Evolutionary conservation across 2,329 filamentous ascomycete species (phyloP), one percentile per base, ranked within the genome.

Genomic region (Pseudogymnoascus sp.): DNA sequence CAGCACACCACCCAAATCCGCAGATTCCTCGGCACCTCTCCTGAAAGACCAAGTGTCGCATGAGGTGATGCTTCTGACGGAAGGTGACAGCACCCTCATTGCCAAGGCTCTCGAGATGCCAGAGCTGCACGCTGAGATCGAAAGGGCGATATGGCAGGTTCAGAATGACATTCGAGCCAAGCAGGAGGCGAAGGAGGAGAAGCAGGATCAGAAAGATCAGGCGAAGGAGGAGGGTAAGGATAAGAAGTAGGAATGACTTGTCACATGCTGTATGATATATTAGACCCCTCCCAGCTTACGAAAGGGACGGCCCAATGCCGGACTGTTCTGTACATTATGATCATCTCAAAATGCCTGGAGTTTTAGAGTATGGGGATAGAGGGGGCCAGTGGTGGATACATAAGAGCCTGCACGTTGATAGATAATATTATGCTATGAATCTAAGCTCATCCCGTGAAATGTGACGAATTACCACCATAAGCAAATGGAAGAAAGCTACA

Each of bases 121-220:
- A 0, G 86, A 88, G 62, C 78, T 93, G 27, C 84, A 86, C 61
- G 77, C 87, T 13, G 89, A 92, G 72, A 79, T 92, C 0, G 88
- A 92, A 70, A 78, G 89, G 45, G 89, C 89, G 4, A 85, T 91
- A 63, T 86, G 86, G 79, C 89, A 93, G 73, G 86, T 92, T 2
- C 80, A 86, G 68, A 77, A 68, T 59, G 65, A 66, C 21, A 60
- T 74, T 45, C 64, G 68, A 39, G 64, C 62, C 7, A 66, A 71
- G 58, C 64, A 69, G 39, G 66, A 71, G 48, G 45, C 66, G 7
- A 60, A 63, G 55, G 65, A 69, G 21, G 68, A 71, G 37, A 60
- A 65, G 29, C 37, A 66, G 8, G 18, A 69, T 55, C 21, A 39
- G 33, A 4, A 40, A 5, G 63, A 66, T 36, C 21, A 59, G 10